Evolutionary conservation across 2,329 filamentous ascomycete species (phyloP).

Genomic region (Amylocarpus encephaloides): DNA sequence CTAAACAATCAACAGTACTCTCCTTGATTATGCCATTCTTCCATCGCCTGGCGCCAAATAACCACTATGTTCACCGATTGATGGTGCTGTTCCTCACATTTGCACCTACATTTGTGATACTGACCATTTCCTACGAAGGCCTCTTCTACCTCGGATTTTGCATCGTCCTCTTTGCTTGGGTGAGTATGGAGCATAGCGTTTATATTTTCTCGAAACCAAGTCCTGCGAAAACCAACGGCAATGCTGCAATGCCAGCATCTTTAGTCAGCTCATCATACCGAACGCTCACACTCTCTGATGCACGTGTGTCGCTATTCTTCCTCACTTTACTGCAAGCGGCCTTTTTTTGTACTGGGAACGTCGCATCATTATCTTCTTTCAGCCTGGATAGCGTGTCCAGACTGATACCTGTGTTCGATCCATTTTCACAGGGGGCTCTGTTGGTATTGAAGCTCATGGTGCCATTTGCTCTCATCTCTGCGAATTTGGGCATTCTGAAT

Average conservation of each 20-base stretch:
- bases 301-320: constrained; percentile 87
- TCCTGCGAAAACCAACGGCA: constrained; percentile 15
- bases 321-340: constrained; percentile 89
- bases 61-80: constrained; percentile 83
- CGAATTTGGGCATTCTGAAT: constrained; percentile 91
- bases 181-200: constrained; percentile 79
- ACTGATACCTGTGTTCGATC: constrained; percentile 86
- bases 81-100: constrained; percentile 88
- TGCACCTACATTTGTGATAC: constrained; percentile 86
- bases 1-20: constrained; percentile 41
- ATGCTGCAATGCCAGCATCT: constrained; percentile 19
- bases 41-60: constrained; percentile 75
- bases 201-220: constrained; percentile 40
- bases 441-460: constrained; percentile 86
- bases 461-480: constrained; percentile 86
- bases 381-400: constrained; percentile 84
- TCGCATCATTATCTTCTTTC: constrained; percentile 90
- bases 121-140: constrained; percentile 95
- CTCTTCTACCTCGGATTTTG: constrained; percentile 92
- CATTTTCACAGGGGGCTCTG: constrained; percentile 83
- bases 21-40: constrained; percentile 75
- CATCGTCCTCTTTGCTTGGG: constrained; percentile 77
- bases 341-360: constrained; percentile 95
- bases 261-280: constrained; percentile 39
- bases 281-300: constrained; percentile 71